phyloP scores from a whole-genome alignment of 805 yeast genomes.

The Lipomyces japonicus region DNA sequence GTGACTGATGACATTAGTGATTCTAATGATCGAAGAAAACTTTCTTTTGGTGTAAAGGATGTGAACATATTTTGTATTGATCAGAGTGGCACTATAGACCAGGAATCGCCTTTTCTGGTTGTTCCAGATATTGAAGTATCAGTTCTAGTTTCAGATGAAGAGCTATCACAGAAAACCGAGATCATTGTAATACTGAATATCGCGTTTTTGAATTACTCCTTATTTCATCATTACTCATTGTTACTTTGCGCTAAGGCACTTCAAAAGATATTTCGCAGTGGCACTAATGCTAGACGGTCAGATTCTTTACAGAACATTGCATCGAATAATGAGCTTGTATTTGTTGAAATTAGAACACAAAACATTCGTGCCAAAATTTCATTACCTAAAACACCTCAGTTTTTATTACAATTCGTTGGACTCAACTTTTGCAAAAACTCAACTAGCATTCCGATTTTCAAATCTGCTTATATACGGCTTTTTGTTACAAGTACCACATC shows the following conservation, averaged over 20 bases:
- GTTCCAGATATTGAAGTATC: slow-evolving; percentile 33
- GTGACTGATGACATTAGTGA: background rate
- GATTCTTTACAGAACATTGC: background rate
- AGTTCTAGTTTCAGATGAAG: slow-evolving; percentile 22
- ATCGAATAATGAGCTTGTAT: slow-evolving; percentile 2
- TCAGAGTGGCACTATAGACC: slow-evolving; percentile 29
- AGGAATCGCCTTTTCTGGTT: slow-evolving; percentile 28
- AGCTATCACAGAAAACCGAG: slow-evolving; percentile 21
- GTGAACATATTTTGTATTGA: slow-evolving; percentile 33
- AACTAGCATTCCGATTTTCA: slow-evolving; percentile 34
- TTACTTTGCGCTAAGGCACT: slow-evolving; percentile 23
- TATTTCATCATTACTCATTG: slow-evolving; percentile 22
- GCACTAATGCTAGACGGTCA: background rate
- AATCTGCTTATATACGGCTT: slow-evolving; percentile 42
- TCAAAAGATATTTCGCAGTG: slow-evolving; percentile 2
- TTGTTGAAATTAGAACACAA: slow-evolving; percentile 35
- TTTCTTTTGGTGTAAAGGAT: slow-evolving; percentile 31
- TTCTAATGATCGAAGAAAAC: slow-evolving; percentile 26
- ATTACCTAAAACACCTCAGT: slow-evolving; percentile 47
- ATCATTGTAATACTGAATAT: slow-evolving; percentile 29
- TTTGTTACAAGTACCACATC: slow-evolving; percentile 51
- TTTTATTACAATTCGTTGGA: slow-evolving; percentile 46
- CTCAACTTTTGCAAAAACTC: slow-evolving; percentile 35
- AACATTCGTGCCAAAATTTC: slow-evolving; percentile 39
- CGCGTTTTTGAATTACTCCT: slow-evolving; percentile 31